Conservation (phyloP, 2,329 filamentous ascomycete species). For the Trichoderma cornu-damae region DNA sequence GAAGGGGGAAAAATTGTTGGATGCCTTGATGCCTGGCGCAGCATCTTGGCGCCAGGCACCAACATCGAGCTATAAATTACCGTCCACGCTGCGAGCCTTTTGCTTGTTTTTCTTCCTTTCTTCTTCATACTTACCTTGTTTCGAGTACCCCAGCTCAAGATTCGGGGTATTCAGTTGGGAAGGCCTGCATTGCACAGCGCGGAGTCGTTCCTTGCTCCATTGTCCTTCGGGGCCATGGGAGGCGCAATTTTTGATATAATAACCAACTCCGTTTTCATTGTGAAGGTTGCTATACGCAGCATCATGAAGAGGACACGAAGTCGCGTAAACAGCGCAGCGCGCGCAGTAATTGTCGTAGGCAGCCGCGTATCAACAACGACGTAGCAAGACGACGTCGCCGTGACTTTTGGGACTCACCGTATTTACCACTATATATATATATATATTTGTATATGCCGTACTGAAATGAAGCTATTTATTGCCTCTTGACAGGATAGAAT, state of each 20-base stretch:
- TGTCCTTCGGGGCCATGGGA: conserved; percentile 52
- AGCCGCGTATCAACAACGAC: no score
- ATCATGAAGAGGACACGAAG: conserved; percentile 44
- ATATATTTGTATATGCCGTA: no score
- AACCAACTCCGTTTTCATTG: conserved; percentile 40
- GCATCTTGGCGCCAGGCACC: conserved; percentile 26
- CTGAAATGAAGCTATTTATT: no score
- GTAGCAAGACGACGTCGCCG: no score
- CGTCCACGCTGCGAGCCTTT: conserved; percentile 9
- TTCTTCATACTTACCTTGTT: conserved; percentile 54
- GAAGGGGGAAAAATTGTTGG: neutral
- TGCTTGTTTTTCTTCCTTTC: conserved; percentile 31
- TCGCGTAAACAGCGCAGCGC: no score
- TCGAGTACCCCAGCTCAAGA: conserved; percentile 43
- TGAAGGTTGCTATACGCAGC: conserved; percentile 35
- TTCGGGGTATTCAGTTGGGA: conserved; percentile 39
- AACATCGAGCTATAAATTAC: conserved; percentile 33
- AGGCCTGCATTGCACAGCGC: conserved; percentile 54
- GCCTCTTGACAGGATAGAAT: no score
- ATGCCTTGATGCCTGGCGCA: conserved; percentile 15
- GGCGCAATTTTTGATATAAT: conserved; percentile 51
- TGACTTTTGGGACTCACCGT: no score
- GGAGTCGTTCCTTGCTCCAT: conserved; percentile 46
- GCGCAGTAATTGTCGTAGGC: no score
- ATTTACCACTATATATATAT: no score